These are phyloP conservation scores for Dryas octopetala DNA, from an alignment of 306 rosid species.

Conservation along the genomic window DNA sequence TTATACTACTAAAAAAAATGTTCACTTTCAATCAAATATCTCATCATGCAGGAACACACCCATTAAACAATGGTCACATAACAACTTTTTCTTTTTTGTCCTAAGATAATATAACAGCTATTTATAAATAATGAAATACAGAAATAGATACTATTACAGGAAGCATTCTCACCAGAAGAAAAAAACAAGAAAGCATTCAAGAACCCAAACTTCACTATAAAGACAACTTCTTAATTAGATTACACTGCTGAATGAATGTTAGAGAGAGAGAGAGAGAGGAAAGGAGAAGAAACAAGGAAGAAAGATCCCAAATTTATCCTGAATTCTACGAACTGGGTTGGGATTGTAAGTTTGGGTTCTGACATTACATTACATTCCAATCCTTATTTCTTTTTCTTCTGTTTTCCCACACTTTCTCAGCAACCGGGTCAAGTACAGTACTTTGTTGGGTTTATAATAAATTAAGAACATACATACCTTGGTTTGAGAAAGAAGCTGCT, in stretches of 20 bases:
- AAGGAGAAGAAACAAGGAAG: neutral
- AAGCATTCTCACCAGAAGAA: neutral
- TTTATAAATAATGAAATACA: neutral
- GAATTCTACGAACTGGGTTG: constrained; percentile 17
- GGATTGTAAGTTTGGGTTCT: neutral
- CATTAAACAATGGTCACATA: neutral
- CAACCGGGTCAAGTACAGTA: constrained; percentile 6
- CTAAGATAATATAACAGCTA: neutral
- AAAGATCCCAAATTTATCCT: constrained; percentile 2
- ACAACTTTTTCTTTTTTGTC: no score
- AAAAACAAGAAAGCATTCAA: neutral
- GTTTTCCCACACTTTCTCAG: constrained; percentile 15
- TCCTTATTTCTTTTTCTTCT: neutral
- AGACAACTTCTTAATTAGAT: neutral
- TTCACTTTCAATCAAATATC: constrained; percentile 16
- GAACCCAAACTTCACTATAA: neutral
- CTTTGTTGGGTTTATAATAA: neutral
- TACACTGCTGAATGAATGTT: neutral
- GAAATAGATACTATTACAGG: neutral
- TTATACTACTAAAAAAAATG: constrained; percentile 19
- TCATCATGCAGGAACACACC: constrained; percentile 16
- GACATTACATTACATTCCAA: neutral
- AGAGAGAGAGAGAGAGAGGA: neutral
- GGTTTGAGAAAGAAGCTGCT: constrained; percentile 1
- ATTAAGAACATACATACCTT: neutral